phyloP scores from a whole-genome alignment of 2,329 filamentous ascomycete species.

The Grosmannia clavigera region DNA sequence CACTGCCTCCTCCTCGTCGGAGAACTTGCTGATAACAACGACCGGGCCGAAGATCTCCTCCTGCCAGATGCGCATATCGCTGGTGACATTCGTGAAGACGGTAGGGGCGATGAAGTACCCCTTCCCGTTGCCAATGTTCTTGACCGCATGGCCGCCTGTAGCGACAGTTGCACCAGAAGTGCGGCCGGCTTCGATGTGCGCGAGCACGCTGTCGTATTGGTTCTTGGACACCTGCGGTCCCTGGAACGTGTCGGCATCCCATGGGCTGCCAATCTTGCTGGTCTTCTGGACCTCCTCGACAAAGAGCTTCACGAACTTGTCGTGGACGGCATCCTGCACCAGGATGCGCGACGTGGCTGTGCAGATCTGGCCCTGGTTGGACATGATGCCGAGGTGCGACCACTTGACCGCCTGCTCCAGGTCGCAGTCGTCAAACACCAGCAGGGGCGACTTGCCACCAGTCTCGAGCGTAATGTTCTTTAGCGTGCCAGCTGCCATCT shows the following conservation, averaged over 20 bases:
- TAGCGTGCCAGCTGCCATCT: slow-evolving; percentile 45
- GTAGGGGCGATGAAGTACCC: slow-evolving; percentile 14
- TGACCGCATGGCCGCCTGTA: background rate
- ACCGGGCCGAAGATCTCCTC: slow-evolving; percentile 51
- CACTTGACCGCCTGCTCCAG: slow-evolving; percentile 36
- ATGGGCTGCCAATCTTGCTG: slow-evolving; percentile 46
- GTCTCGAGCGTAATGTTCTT: slow-evolving; percentile 49
- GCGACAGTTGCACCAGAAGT: background rate
- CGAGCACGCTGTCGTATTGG: slow-evolving; percentile 50
- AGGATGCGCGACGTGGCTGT: slow-evolving; percentile 62
- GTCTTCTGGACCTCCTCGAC: slow-evolving; percentile 19
- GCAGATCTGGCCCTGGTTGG: slow-evolving; percentile 62
- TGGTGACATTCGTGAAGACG: slow-evolving; percentile 10
- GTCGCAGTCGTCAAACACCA: slow-evolving; percentile 49
- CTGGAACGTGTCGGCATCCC: slow-evolving; percentile 35
- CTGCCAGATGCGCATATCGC: slow-evolving; percentile 18
- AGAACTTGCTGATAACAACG: slow-evolving; percentile 38
- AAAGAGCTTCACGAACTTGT: slow-evolving; percentile 44
- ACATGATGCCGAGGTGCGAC: slow-evolving; percentile 36
- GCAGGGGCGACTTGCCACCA: slow-evolving; percentile 46
- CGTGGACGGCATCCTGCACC: slow-evolving; percentile 46
- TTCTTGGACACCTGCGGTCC: slow-evolving; percentile 51
- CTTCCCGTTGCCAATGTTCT: background rate
- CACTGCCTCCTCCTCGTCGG: slow-evolving; percentile 37
- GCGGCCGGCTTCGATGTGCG: slow-evolving; percentile 43